phyloP scores from a whole-genome alignment of 176 grass and related monocot genomes.

The Oryza meyeriana region DNA sequence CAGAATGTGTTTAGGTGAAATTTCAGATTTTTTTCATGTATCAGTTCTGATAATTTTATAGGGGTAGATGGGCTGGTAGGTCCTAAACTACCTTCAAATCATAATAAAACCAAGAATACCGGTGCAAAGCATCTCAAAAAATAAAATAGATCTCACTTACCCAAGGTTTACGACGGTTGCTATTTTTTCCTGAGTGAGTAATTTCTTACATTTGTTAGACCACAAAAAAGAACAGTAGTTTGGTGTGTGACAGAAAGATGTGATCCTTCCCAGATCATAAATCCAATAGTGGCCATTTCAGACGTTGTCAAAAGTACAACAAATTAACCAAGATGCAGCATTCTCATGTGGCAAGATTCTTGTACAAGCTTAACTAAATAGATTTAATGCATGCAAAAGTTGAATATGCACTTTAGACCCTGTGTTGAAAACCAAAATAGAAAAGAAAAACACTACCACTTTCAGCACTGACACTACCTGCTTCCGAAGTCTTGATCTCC shows the following conservation, averaged over 20 bases:
- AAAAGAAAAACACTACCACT: too few relatives aligned
- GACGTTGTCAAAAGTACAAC: neutral
- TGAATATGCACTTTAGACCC: too few relatives aligned
- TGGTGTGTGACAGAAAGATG: neutral
- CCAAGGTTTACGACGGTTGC: neutral
- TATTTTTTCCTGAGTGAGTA: neutral
- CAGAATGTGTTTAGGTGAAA: neutral
- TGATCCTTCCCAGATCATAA: neutral
- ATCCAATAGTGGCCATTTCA: neutral
- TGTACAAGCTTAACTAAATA: too few relatives aligned
- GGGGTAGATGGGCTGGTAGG: neutral
- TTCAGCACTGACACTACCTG: conserved; percentile 42
- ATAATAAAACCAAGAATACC: neutral
- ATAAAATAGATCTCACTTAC: neutral
- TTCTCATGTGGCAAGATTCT: neutral
- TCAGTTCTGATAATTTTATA: neutral
- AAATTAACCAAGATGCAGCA: neutral
- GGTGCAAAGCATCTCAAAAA: neutral
- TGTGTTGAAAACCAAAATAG: too few relatives aligned
- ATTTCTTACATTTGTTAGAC: neutral
- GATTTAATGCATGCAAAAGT: too few relatives aligned
- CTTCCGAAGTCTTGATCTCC: conserved; percentile 83
- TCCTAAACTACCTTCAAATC: neutral
- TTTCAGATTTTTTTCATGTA: neutral
- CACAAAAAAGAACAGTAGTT: neutral